A percentile compares a stretch with the other conserved stretches of the same genome.
These are phyloP conservation scores for Moesziomyces antarcticus DNA, from an alignment of 1,284 basidiomycete species.

Conservation along the genomic window DNA sequence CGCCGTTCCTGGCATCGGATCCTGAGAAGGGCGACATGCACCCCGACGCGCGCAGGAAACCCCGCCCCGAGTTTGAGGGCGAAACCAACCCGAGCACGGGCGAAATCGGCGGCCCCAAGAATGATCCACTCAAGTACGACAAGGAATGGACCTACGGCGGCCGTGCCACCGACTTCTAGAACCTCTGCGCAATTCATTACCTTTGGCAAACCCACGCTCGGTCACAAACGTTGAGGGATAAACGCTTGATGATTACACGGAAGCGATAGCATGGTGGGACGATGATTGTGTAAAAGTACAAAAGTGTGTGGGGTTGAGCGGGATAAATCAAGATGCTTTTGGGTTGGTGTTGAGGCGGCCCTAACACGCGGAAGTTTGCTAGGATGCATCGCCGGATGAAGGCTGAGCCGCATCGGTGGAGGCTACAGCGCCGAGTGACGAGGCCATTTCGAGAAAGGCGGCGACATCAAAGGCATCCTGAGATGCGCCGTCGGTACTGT, in stretches of 20 bases:
- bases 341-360: slow-evolving; percentile 2
- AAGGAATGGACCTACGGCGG: slow-evolving; percentile 68
- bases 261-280: neutral
- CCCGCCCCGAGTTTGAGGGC: slow-evolving; percentile 71
- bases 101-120: slow-evolving; percentile 73
- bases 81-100: slow-evolving; percentile 73
- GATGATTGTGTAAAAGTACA: slow-evolving; percentile 1
- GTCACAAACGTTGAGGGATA: neutral
- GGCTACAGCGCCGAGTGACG: slow-evolving; percentile 17
- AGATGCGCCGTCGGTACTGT: neutral
- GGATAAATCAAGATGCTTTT: neutral
- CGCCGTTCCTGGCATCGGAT: slow-evolving; percentile 41
- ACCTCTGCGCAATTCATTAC: no score
- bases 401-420: neutral
- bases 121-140: slow-evolving; percentile 70
- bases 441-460: slow-evolving; percentile 37
- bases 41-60: slow-evolving; percentile 67
- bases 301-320: neutral
- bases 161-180: slow-evolving; percentile 63
- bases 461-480: slow-evolving; percentile 33
- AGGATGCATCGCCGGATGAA: neutral
- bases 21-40: slow-evolving; percentile 61
- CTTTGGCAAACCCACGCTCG: neutral
- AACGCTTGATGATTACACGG: neutral
- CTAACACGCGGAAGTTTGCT: no score